Evolutionary conservation across 345 rosid species (phyloP).

Genomic region (Zanthoxylum bungeanum): DNA sequence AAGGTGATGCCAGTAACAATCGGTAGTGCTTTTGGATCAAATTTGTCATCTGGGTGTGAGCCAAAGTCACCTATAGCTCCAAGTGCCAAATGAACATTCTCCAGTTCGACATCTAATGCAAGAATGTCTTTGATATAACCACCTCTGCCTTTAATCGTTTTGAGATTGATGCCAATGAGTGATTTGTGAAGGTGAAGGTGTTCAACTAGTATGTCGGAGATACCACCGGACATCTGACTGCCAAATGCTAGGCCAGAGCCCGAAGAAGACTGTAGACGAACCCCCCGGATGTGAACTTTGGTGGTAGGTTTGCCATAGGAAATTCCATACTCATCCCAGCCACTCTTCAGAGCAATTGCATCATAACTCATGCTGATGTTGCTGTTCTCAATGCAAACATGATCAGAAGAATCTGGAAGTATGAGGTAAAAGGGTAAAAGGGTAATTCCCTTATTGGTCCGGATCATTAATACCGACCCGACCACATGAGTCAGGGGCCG

Average conservation of each 20-base stretch:
- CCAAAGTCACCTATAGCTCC: conserved; percentile 39
- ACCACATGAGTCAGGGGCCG: too few species aligned
- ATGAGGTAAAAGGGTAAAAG: neutral
- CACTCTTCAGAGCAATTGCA: conserved; percentile 51
- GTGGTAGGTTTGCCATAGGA: conserved; percentile 36
- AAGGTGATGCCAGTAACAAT: conserved; percentile 34
- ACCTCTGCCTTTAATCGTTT: conserved; percentile 52
- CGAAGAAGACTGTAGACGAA: conserved; percentile 31
- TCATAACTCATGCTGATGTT: conserved; percentile 51
- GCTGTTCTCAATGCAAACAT: conserved; percentile 50
- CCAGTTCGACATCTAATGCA: conserved; percentile 30
- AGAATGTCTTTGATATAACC: conserved; percentile 43
- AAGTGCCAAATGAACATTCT: conserved; percentile 33
- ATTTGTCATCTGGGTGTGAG: conserved; percentile 42
- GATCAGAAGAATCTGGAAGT: conserved; percentile 56
- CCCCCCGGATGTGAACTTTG: conserved; percentile 37
- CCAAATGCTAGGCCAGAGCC: conserved; percentile 53
- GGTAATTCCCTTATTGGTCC: too few species aligned
- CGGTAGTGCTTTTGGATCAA: conserved; percentile 39
- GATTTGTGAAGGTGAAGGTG: conserved; percentile 28
- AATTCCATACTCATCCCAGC: conserved; percentile 67
- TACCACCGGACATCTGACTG: conserved; percentile 59
- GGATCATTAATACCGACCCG: too few species aligned
- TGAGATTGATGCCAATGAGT: conserved; percentile 37
- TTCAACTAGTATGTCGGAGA: conserved; percentile 33